Base-by-base conservation (phyloP, 345 rosid genomes). In the Eucalyptus pauciflora region DNA sequence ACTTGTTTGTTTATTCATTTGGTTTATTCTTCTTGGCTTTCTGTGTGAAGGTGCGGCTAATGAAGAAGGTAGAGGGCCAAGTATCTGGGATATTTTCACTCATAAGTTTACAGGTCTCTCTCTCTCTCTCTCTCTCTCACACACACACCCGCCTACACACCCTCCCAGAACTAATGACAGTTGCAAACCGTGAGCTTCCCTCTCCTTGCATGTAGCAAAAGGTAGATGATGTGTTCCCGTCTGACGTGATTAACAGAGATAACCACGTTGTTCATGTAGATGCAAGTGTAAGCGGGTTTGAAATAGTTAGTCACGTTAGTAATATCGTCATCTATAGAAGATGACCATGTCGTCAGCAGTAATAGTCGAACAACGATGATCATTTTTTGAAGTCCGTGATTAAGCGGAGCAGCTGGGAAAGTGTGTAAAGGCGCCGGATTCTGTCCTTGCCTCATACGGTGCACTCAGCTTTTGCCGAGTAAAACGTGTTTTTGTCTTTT, bases 1-100 rank as follows among this genome's bases (percentile, higher is more conserved):
- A 51, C 3, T 51, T 51, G 22, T 37, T 37, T 33, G 46, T 17
- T 56, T 80, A 54, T 45, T 46, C 8, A 33, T 16, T 22, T 51
- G 14, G 48, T 48, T 85, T n/a, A 7, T 54, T 86, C 87, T 22
- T 15, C 15, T 88, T 69, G 18, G 3, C 45, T 85, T 69, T 25
- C 17, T 89, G 92, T 64, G 50, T 49, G 93, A 92, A 88, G 92
- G 91, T 60, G 92, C 93, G 76, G 50, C 91, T 20, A 24, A 50
- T 45, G 20, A 22, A 67, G 92, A 89, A 81, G 90, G 92, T 13
- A 92, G 88, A 83, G 86, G 86, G 41, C 88, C 91, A 10, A 89
- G 92, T 49, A 89, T 92, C 9, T 92, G 92, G 93, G 37, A 33
- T 33, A 33, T 33, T 46, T 90, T 79, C 85, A 86, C 85, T 45